Evolutionary conservation across 164 flowering plant genomes (phyloP).

Genomic region (Houttuynia cordata): DNA sequence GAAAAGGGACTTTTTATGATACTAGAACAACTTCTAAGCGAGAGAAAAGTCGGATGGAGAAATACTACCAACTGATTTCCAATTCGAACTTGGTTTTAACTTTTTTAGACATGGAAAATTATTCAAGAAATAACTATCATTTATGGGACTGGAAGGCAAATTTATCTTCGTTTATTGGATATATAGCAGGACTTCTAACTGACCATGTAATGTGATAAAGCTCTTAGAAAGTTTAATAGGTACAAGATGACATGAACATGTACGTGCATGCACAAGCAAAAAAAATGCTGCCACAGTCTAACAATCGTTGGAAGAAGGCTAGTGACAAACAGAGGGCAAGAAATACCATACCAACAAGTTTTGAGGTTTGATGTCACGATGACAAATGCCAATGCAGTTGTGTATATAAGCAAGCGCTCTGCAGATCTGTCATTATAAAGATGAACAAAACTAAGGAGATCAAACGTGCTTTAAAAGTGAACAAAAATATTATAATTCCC

Average conservation of each 20-base stretch:
- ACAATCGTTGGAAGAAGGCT: neutral
- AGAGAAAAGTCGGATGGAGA: no score
- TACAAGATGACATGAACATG: neutral
- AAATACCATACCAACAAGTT: conserved; percentile 61
- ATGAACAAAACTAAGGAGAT: neutral
- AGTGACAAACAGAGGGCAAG: neutral
- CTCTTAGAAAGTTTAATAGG: neutral
- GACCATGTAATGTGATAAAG: neutral
- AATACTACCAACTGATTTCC: no score
- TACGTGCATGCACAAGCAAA: neutral
- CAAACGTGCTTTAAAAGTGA: no score
- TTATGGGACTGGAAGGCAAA: no score
- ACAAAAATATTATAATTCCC: neutral
- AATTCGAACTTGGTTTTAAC: no score
- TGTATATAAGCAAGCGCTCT: conserved; percentile 90
- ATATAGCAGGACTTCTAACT: neutral
- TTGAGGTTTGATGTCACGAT: conserved; percentile 94
- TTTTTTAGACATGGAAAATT: no score
- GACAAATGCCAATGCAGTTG: conserved; percentile 85
- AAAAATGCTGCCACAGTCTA: neutral
- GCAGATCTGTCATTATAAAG: conserved; percentile 50
- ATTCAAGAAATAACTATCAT: no score
- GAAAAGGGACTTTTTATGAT: no score
- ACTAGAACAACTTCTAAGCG: no score
- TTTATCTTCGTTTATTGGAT: no score